These are phyloP conservation scores for Pyronema domesticum DNA, from an alignment of 495 filamentous ascomycete genomes.

Conservation along the genomic window DNA sequence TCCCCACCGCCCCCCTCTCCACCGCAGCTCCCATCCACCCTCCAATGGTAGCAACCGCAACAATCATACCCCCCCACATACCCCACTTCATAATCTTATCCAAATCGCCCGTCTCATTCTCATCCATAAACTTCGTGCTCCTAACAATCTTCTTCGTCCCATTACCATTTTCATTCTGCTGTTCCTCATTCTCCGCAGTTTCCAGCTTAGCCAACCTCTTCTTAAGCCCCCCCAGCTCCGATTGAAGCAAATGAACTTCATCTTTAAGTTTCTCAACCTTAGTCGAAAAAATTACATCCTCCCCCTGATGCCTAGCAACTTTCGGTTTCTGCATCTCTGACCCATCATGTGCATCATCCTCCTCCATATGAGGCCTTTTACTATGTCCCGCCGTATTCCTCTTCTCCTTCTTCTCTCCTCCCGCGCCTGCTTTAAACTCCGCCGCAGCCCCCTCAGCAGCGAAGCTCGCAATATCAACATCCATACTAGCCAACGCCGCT, in stretches of 20 bases:
- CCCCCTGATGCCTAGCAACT: too few relatives aligned
- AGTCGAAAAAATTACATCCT: too few relatives aligned
- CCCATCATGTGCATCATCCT: too few relatives aligned
- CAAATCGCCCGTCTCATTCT: not conserved
- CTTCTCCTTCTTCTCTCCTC: too few relatives aligned
- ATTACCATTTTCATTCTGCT: not conserved
- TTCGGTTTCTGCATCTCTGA: too few relatives aligned
- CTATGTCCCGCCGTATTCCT: too few relatives aligned
- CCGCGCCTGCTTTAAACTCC: too few relatives aligned
- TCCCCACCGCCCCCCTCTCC: not conserved
- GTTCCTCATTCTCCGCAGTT: not conserved
- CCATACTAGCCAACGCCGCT: too few relatives aligned
- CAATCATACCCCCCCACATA: not conserved
- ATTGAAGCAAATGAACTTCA: not conserved
- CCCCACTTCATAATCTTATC: not conserved
- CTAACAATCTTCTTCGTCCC: not conserved
- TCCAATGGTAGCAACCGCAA: not conserved
- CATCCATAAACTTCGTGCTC: not conserved
- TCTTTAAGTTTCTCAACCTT: not conserved
- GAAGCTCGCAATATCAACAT: too few relatives aligned
- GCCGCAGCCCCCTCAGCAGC: too few relatives aligned
- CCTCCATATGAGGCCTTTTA: too few relatives aligned
- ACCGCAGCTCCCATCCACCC: not conserved
- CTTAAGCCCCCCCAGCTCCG: not conserved
- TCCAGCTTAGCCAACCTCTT: not conserved